Evolutionary conservation across 2,329 filamentous ascomycete genomes (phyloP).

Genomic region (Lachnellula suecica): DNA sequence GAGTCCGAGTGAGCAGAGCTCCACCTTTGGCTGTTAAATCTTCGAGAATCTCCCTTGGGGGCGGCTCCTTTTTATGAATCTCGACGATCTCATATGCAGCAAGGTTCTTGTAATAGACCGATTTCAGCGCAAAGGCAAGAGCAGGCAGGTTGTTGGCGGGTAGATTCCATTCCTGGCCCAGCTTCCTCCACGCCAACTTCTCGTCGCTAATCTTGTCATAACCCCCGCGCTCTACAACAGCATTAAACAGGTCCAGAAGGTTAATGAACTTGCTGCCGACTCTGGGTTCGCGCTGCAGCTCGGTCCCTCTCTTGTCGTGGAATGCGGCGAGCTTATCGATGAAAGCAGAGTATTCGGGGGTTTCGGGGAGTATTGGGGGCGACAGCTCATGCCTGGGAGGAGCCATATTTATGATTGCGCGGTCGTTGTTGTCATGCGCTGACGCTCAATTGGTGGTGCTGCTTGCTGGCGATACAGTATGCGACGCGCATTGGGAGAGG

Average conservation of each 20-base stretch:
- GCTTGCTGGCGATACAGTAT: neutral
- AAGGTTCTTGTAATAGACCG: conserved; percentile 86
- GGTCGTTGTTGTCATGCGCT: neutral
- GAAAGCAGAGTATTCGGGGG: conserved; percentile 75
- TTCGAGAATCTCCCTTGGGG: conserved; percentile 85
- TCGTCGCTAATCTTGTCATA: conserved; percentile 83
- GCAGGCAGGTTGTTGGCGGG: conserved; percentile 74
- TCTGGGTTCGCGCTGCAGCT: conserved; percentile 78
- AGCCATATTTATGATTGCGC: conserved; percentile 22
- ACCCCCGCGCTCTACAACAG: conserved; percentile 74
- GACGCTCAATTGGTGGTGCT: neutral
- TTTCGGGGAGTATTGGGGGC: conserved; percentile 37
- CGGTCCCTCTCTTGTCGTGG: conserved; percentile 76
- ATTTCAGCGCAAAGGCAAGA: conserved; percentile 84
- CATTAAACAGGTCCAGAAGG: conserved; percentile 74
- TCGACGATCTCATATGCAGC: conserved; percentile 83
- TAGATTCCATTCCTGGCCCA: conserved; percentile 73
- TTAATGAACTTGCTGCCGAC: conserved; percentile 76
- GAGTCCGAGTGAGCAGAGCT: conserved; percentile 72
- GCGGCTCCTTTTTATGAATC: conserved; percentile 76
- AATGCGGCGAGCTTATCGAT: conserved; percentile 71
- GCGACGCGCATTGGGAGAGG: conserved; percentile 1
- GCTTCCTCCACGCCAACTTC: conserved; percentile 81
- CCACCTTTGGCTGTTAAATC: conserved; percentile 76
- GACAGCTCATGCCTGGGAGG: conserved; percentile 19